Evolutionary conservation across 1,284 basidiomycete genomes (phyloP), one percentile per base, ranked within the genome.

Genomic region (Mycena citricolor): DNA sequence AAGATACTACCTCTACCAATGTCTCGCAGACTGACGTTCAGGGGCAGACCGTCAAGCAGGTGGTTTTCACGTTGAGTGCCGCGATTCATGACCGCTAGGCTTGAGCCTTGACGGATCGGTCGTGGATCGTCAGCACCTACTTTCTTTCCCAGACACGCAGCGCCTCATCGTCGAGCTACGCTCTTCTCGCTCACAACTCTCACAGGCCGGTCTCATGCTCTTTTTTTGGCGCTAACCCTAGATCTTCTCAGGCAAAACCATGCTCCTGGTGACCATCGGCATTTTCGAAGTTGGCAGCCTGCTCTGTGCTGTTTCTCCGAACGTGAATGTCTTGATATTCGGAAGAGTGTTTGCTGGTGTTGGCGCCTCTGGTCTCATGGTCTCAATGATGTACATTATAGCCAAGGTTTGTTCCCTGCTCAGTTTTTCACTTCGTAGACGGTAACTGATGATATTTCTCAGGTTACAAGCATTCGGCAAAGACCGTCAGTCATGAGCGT

Each of bases 211-310:
- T 22, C 34, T 47, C n/a, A 49, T 61, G 24, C 43, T 57, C 26
- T 43, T 56, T 21, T 58, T 55, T 40, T 57, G 60, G 3, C 54
- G 55, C 33, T 47, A 59, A 20, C 44, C 34, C 8, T 13, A 22
- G 12, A 42, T 42, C n/a, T 42, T 42, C 40, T 12, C 40, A 20
- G 31, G 31, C 16, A 34, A 47, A 28, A 41, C 42, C 34, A 39
- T 34, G 34, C 33, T 44, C 32, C 19, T 19, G 24, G 33, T 24
- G 10, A 19, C 42, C 22, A 39, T 42, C 11, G 22, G 19, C 17
- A 31, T 42, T 16, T 42, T 42, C 31, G 40, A 42, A 26, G 28
- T 22, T 7, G 40, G 40, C 14, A 42, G 40, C 19, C 7, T 42
- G 8, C 14, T 42, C 7, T 42, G 40, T 32, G 28, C 20, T 6